Base-by-base conservation (phyloP, 495 filamentous ascomycete species). In the Penicillium chermesinum region DNA sequence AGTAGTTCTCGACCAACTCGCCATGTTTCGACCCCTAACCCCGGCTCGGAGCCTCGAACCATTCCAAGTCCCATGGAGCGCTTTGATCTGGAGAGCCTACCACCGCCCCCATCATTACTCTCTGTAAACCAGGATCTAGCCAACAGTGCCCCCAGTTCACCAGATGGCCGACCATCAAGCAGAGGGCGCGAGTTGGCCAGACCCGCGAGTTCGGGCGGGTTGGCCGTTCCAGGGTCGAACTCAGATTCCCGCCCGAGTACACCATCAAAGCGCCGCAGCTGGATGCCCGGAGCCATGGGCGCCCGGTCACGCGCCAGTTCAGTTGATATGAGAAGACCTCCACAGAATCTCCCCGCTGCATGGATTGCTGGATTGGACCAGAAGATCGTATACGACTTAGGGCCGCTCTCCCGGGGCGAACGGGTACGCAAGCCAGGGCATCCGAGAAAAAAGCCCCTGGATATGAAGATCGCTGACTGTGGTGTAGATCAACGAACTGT, bases 401-500 rank as follows among this genome's bases (percentile, higher is more conserved):
- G 72, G 7, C 71, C 74, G 8, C 57, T 90, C 37, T 53, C 72
- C 1, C 71, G 75, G 50, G 80, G 81, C 10, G 81, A 84, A 38
- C 83, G 80, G 70, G 80, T 83, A 69, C 36, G 63, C n/a, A n/a
- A 46, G 36, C n/a, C 12, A 38, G 38, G 9, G 25, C 18, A 19
- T 2, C 2, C n/a, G 44, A 21, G 22, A 46, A 8, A 34, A 1
- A 36, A 38, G 15, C 14, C 32, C 10, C 10, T 12, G 32, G 14
- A 34, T 12, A 37, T 13, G 6, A 12, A 20, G 25, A 38, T 48
- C 10, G n/a, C 42, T 30, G 40, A 43, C 42, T 44, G 5, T 15
- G 4, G n/a, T 17, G 27, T 44, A 91, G 86, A 78, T 95, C 9
- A 74, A 82, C 0, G 94, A 97, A 67, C 65, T 98, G 21, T 97